Conservation (phyloP, 73 alveolate genomes). For the Symbiodinium natans region DNA sequence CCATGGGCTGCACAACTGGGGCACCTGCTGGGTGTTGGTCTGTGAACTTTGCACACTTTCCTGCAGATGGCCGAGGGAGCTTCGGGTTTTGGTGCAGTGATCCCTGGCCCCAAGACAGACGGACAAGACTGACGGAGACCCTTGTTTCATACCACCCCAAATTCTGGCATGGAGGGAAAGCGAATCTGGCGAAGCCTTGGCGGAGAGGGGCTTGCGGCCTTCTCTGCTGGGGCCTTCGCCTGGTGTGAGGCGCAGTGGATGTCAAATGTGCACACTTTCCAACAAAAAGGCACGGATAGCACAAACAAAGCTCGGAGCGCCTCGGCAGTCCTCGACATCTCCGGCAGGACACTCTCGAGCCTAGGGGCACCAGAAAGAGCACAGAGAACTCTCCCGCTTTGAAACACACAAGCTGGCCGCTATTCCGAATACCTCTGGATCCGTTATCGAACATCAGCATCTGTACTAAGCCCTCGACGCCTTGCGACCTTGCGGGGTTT, state of each 20-base stretch:
- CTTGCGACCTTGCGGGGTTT: constrained; percentile 49
- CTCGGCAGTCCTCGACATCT: neutral
- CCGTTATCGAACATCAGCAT: no score
- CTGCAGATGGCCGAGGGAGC: neutral
- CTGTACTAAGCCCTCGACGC: neutral
- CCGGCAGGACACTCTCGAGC: neutral
- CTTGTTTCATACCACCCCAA: no score
- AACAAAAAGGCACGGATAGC: no score
- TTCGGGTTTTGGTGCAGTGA: no score
- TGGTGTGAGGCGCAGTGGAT: neutral
- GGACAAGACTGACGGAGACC: no score
- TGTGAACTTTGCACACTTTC: constrained; percentile 22
- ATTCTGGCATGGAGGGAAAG: no score
- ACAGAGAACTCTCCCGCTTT: no score
- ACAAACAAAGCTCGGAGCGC: neutral
- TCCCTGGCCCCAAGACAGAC: no score
- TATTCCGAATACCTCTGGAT: no score
- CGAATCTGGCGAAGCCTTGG: neutral
- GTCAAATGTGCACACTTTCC: no score
- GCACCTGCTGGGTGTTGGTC: neutral
- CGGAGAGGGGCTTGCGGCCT: neutral
- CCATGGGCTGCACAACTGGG: neutral
- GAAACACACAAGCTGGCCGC: no score
- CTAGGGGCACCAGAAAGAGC: no score
- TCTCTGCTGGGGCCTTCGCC: neutral